Base-by-base conservation (phyloP, 1,139 yeast species). In the Pichia sp. region DNA sequence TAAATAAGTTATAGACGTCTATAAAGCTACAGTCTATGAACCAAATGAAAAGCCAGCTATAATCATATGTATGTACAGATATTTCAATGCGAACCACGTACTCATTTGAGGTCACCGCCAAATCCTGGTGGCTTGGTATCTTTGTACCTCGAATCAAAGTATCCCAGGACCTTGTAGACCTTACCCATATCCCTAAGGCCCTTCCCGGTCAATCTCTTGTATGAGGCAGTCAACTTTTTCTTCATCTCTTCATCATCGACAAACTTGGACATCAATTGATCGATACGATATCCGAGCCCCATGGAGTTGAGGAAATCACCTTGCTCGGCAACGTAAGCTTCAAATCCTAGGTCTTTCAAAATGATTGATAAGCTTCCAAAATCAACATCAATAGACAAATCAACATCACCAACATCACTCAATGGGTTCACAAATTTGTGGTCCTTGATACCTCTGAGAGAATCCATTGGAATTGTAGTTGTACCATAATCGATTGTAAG, bases 401-500 rank as follows among this genome's bases (percentile, higher is more conserved):
- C 95, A 4, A 83, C 88, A 30, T 75, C 74, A 4, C 95, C 95
- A 0, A 94, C 94, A 21, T 66, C 65, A 22, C 59, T 65, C 45
- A 83, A 80, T 1, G 95, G 94, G n/a, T 80, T 74, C 1, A 82
- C 91, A 48, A 85, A 70, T 48, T 74, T 71, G 55, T 85, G 94
- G 49, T 75, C 64, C 47, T 73, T 69, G 42, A 85, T 84, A 0
- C 87, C 95, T 31, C 95, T 66, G 28, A 85, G 63, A 0, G 88
- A 67, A 50, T 78, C 77, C 22, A 72, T 72, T 2, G 93, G 93
- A 13, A 83, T 67, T 1, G 74, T 70, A 8, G 46, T 48, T 3
- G 81, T 72, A 0, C 95, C 95, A 50, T 85, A 85, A 59, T 85
- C 95, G n/a, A 84, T 67, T 13, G 83, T 64, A 25, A 85, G 60